Percentiles rank a stretch among this genome's conserved stretches.
phyloP scores from a whole-genome alignment of 129 eudicot species.

The Escallonia herrerae region DNA sequence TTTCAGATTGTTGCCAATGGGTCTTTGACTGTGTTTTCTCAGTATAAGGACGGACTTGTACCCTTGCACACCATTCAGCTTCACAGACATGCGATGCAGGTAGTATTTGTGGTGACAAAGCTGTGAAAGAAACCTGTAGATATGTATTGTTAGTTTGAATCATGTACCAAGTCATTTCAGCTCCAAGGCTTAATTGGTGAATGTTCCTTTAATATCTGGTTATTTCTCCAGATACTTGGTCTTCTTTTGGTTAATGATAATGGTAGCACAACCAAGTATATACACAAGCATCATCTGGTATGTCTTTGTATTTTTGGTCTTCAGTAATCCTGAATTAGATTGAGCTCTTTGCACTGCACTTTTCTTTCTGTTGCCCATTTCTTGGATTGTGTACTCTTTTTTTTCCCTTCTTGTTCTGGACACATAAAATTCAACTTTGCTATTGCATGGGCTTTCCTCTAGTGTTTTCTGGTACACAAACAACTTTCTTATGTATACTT shows the following conservation, averaged over 20 bases:
- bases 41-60: conserved; percentile 65
- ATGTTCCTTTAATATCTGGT: background rate
- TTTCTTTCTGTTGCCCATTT: background rate
- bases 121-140: background rate
- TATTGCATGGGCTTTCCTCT: no score
- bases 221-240: conserved; percentile 70
- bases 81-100: conserved; percentile 99
- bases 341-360: background rate
- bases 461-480: no score
- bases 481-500: no score
- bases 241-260: conserved; percentile 88
- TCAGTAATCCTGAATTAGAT: conserved; percentile 6
- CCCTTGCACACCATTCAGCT: conserved; percentile 93
- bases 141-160: background rate
- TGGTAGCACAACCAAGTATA: conserved; percentile 94
- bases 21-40: conserved; percentile 56
- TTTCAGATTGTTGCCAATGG: conserved; percentile 94
- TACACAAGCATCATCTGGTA: conserved; percentile 90
- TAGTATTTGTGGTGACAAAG: conserved; percentile 10
- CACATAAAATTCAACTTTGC: no score
- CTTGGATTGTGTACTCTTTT: no score
- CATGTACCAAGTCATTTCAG: no score
- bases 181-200: no score
- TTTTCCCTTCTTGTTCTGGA: no score
- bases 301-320: conserved; percentile 8